These are phyloP conservation scores for Plasmodium vinckei DNA, from an alignment of 169 alveolate species.

Conservation along the genomic window DNA sequence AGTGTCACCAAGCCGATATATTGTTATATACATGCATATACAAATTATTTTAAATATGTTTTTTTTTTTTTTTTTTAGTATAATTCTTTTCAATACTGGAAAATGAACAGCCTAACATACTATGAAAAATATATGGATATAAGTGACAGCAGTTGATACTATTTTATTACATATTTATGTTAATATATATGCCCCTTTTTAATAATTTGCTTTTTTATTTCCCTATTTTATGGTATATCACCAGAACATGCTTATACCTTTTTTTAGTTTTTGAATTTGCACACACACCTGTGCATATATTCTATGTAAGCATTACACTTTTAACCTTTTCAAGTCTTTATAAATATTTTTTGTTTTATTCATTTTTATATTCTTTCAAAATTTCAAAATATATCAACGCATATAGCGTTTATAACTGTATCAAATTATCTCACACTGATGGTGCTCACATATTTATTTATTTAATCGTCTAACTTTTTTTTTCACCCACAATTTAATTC, in stretches of 20 bases:
- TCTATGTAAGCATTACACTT: no score
- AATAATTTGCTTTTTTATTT: slow-evolving; percentile 3
- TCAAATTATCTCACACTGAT: no score
- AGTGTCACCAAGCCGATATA: no score
- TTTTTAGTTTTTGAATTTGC: slow-evolving; percentile 7
- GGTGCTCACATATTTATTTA: no score
- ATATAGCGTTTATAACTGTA: no score
- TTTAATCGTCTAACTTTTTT: no score
- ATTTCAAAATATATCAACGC: no score
- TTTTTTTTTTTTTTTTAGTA: slow-evolving; percentile 33
- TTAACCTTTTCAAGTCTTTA: no score
- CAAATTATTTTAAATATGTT: not conserved
- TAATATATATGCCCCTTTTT: not conserved
- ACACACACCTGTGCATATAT: not conserved
- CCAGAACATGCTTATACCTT: not conserved
- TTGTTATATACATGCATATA: no score
- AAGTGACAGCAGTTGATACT: slow-evolving; percentile 59
- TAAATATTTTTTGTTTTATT: no score
- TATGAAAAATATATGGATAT: slow-evolving; percentile 73
- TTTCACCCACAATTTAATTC: no score
- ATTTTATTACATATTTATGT: not conserved
- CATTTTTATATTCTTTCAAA: no score
- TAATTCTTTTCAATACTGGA: slow-evolving; percentile 76
- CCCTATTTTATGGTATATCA: not conserved
- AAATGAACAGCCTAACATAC: slow-evolving; percentile 60